Evolutionary conservation across 2,329 filamentous ascomycete genomes (phyloP), one percentile per base, ranked within the genome.

Genomic region (Cryphonectria naterciae): DNA sequence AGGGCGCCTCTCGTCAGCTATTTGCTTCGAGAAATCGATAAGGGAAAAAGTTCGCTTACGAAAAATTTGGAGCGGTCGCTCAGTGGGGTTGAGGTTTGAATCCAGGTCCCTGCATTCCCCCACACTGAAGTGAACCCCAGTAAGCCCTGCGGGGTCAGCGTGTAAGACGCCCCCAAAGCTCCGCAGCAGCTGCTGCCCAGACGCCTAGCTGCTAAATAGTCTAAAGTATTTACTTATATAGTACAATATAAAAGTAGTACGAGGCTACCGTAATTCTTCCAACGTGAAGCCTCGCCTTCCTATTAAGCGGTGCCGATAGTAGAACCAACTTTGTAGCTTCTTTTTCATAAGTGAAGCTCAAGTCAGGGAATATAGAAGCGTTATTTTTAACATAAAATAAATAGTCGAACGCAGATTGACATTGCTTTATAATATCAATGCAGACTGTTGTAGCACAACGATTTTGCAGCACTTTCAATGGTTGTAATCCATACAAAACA

Each of bases 1-100:
- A 32, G 41, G 41, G 25, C 11, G 4, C 25, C 13, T 62, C 41
- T 25, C n/a, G 52, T 8, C 35, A 5, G 10, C 28, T 37, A 35
- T 4, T 15, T 32, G 32, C 10, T 41, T n/a, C 28, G 19, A 65
- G 41, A 39, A n/a, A 60, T 43, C 17, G 13, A 35, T 35, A 41
- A 22, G 32, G 61, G 58, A 61, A 71, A 69, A 72, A 60, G 58
- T 60, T 72, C 56, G 60, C 66, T 58, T 28, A 58, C 54, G 54
- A 58, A 58, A 58, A 58, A 58, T 32, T 58, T 17, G 28, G 54
- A 35, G 54, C 28, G 54, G 28, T 32, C 35, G 25, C 28, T 32
- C 7, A 58, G 54, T 58, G 54, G 54, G 54, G 54, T 58, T 32
- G 54, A 58, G 54, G 28, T 35, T 58, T 15, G 17, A 32, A n/a